These are phyloP conservation scores for Hydnomerulius pinastri DNA, from an alignment of 768 basidiomycete genomes.

Conservation along the genomic window DNA sequence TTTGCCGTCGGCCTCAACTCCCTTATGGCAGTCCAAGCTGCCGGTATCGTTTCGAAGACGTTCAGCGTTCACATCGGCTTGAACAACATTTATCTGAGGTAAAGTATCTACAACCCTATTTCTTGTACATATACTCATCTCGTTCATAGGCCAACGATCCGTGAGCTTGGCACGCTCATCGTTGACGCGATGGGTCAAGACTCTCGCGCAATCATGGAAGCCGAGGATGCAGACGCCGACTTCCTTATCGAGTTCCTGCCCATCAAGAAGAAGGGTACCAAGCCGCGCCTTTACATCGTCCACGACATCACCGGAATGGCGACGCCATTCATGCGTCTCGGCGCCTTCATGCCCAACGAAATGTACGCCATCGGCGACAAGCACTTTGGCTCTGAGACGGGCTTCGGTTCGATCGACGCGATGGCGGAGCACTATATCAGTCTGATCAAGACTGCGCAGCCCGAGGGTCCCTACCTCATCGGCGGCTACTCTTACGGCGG, in stretches of 20 bases:
- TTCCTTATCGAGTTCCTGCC: constrained; percentile 20
- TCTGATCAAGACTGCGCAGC: constrained; percentile 15
- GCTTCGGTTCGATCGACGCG: constrained; percentile 14
- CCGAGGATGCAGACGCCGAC: constrained; percentile 17
- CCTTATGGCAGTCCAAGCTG: constrained; percentile 18
- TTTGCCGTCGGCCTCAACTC: constrained; percentile 21
- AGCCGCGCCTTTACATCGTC: constrained; percentile 16
- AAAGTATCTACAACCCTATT: not conserved
- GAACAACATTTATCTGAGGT: constrained; percentile 19
- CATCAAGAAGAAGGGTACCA: constrained; percentile 21
- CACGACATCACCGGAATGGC: constrained; percentile 24
- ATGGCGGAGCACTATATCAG: constrained; percentile 21
- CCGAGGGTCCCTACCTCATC: constrained; percentile 16
- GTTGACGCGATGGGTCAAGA: constrained; percentile 15
- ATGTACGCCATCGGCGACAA: constrained; percentile 21
- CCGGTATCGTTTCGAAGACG: constrained; percentile 15
- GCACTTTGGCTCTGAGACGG: constrained; percentile 13
- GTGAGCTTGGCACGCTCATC: constrained; percentile 14
- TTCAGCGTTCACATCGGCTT: constrained; percentile 18
- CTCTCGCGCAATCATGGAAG: constrained; percentile 15
- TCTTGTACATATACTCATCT: not conserved
- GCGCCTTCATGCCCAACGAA: constrained; percentile 20
- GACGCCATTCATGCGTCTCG: constrained; percentile 21
- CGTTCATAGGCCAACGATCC: constrained; percentile 12
- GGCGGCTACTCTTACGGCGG: constrained; percentile 19